Evolutionary conservation across 1,284 basidiomycete genomes (phyloP), one percentile per base, ranked within the genome.

Genomic region (Microbotryum intermedium): DNA sequence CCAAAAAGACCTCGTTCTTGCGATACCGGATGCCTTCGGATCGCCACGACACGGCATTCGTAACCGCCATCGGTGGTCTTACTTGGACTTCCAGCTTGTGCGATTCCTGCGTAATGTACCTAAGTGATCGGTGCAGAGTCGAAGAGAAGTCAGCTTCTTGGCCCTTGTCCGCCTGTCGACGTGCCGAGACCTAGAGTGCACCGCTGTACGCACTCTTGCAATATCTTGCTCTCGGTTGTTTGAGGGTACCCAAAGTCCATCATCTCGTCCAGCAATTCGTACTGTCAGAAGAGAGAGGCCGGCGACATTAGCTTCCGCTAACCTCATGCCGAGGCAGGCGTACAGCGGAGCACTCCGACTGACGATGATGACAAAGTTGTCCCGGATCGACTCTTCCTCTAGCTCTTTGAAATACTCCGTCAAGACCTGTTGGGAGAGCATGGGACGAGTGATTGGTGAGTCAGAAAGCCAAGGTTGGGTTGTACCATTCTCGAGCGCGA

Each of bases 181-280:
- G n/a, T n/a, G n/a, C 34, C 18, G 34, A 39, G 11, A 18, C 2
- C 34, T n/a, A 39, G 13, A 11, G 34, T 39, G 34, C 13, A 39
- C 34, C 13, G 25, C n/a, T 45, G 28, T 11, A 80, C 86, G 69
- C 67, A 90, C 86, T 97, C 95, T 77, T 97, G 94, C 59, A 98
- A 77, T 70, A 98, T 98, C 81, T 99, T 98, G 80, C 88, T 92
- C 79, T 98, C 95, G 25, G 95, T 98, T 29, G 95, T 98, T 76
- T 98, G 95, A 0, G 94, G 94, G 74, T 90, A 97, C 16, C 95
- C 95, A 78, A 97, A 98, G 79, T 98, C 94, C 93, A 98, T 97
- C 91, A 98, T 97, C 80, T 98, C 94, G 73, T 98, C 95, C 78
- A 99, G 82, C 54, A 98, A 83, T 74, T 66, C 60, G 43, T 66